Percentiles rank a stretch among this genome's conserved stretches.
phyloP scores from a whole-genome alignment of 495 filamentous ascomycete species.

The Podospora pseudoanserina region DNA sequence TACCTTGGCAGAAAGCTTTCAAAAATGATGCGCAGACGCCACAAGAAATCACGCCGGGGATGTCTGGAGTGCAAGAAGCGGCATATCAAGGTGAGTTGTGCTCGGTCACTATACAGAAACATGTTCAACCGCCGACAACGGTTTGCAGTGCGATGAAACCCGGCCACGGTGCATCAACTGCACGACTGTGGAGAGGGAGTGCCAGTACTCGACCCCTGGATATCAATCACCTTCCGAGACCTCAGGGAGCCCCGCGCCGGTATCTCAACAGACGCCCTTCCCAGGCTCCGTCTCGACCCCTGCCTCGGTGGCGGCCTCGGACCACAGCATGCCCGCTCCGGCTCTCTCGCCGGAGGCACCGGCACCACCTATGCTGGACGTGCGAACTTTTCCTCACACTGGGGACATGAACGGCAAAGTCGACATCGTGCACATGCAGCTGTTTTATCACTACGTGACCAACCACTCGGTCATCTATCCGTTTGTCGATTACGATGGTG shows the following conservation, averaged over 20 bases:
- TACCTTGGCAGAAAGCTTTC: neutral
- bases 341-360: neutral
- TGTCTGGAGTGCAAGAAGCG: constrained; percentile 58
- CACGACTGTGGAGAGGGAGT: constrained; percentile 30
- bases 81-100: constrained; percentile 48
- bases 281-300: constrained; percentile 5
- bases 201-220: constrained; percentile 27
- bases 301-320: neutral
- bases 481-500: neutral
- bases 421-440: constrained; percentile 35
- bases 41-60: constrained; percentile 56
- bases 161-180: constrained; percentile 36
- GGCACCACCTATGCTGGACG: neutral
- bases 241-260: neutral
- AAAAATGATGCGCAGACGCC: constrained; percentile 38
- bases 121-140: neutral
- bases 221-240: constrained; percentile 4
- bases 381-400: constrained; percentile 9
- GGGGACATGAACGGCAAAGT: constrained; percentile 15
- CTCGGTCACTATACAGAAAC: neutral
- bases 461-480: constrained; percentile 14
- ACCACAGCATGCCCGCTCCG: neutral
- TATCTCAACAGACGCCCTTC: constrained; percentile 7
- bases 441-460: constrained; percentile 33
- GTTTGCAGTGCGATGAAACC: constrained; percentile 33